Percentiles rank a stretch among this genome's conserved stretches.
Evolutionary conservation across 495 filamentous ascomycete species (phyloP).

Genomic region (Neurospora sp.): DNA sequence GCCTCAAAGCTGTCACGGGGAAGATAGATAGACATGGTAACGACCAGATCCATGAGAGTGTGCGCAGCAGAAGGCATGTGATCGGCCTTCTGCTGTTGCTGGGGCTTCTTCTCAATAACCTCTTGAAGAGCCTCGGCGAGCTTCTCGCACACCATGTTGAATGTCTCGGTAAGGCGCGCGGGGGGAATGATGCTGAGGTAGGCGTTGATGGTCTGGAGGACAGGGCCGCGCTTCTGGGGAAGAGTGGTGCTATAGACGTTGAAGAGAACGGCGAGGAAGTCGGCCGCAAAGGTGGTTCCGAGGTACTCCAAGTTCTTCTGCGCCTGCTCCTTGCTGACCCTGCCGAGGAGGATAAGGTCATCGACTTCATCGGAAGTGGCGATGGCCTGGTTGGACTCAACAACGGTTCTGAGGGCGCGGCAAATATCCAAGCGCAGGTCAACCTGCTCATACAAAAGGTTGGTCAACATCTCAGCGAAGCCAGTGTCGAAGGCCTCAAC

Average conservation of each 20-base stretch:
- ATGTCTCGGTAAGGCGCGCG: constrained; percentile 75
- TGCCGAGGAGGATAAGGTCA: constrained; percentile 57
- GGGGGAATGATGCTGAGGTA: constrained; percentile 75
- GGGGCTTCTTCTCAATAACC: constrained; percentile 41
- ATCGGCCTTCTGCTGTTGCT: constrained; percentile 45
- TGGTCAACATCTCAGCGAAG: constrained; percentile 88
- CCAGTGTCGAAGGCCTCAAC: constrained; percentile 65
- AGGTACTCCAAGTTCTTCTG: constrained; percentile 70
- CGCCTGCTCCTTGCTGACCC: constrained; percentile 65
- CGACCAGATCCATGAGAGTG: constrained; percentile 90
- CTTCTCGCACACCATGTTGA: constrained; percentile 72
- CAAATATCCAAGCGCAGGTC: constrained; percentile 81
- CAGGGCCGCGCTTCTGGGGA: constrained; percentile 80
- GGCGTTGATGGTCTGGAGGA: constrained; percentile 87
- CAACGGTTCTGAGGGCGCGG: constrained; percentile 68
- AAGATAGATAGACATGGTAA: constrained; percentile 88
- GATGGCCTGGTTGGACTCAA: constrained; percentile 83
- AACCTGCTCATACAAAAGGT: constrained; percentile 83
- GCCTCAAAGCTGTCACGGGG: constrained; percentile 69
- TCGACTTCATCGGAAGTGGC: constrained; percentile 48
- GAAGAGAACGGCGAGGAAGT: constrained; percentile 88
- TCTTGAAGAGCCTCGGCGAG: constrained; percentile 68
- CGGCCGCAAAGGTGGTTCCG: constrained; percentile 59
- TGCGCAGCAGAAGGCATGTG: constrained; percentile 88
- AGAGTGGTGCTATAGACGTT: constrained; percentile 96